Evolutionary conservation across 2,329 filamentous ascomycete genomes (phyloP), one percentile per base, ranked within the genome.

Genomic region (Exserohilum turcica): DNA sequence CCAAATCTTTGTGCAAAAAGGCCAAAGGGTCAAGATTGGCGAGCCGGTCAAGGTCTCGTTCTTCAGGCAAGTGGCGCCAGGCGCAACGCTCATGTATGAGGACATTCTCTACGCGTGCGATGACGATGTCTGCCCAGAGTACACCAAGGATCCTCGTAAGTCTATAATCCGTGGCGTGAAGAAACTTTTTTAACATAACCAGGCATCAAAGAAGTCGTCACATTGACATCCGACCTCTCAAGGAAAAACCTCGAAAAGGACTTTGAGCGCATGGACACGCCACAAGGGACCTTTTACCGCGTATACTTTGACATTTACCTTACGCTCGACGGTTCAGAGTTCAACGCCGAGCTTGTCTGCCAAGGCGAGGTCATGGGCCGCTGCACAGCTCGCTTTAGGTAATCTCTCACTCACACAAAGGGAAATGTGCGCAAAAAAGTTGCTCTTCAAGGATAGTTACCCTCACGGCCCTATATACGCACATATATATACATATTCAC

Each of bases 181-280:
- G 2, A 21, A 27, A 6, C 4, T 10, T 10, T 5, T 29, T 18
- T 42, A 43, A 38, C 36, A 40, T 19, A 7, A 12, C 19, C 64
- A 97, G 93, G 92, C 65, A 97, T 97, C 84, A 97, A 97, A 84
- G 94, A 97, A 78, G 92, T 97, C 52, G 94, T 97, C 61, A 99
- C 94, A 1, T 86, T 99, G 44, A 97, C 94, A 2, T 97, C 93
- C 2, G 94, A 99, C 74, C 83, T 99, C 52, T 97, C 92, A 43
- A 89, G 93, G 67, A 99, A 97, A 83, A 97, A 97, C 74, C 87
- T 99, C 10, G 94, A 99, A 77, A 97, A 97, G 78, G 94, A 99
- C 76, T 99, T 99, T 70, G 94, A 99, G 79, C 87, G 94, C 72
- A 97, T 97, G 94, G 94, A 97, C 74, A 97, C 94, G 1, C 92